These are phyloP conservation scores for Chloranthus sessilifolius DNA, from an alignment of 164 flowering plant species.

Conservation along the genomic window DNA sequence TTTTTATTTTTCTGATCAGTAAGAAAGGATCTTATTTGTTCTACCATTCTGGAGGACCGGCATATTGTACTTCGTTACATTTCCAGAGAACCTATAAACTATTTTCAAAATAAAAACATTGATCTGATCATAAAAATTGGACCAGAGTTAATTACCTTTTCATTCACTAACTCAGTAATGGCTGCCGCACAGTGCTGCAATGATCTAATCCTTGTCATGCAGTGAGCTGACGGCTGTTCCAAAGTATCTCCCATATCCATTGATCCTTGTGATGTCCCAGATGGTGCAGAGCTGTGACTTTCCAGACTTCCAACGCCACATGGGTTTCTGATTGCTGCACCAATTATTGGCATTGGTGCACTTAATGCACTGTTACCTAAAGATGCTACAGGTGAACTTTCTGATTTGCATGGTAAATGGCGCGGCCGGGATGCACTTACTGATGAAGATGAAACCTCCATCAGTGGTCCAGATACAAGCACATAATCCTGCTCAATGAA, in stretches of 20 bases:
- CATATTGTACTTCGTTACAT: too few species aligned
- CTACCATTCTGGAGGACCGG: too few species aligned
- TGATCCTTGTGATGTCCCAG: slow-evolving; percentile 76
- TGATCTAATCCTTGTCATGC: slow-evolving; percentile 70
- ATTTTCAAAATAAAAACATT: too few species aligned
- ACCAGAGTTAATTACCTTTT: slow-evolving; percentile 49
- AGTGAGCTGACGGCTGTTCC: slow-evolving; percentile 72
- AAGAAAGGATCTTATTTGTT: too few species aligned
- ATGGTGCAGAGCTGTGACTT: slow-evolving; percentile 70
- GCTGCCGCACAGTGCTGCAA: slow-evolving; percentile 77
- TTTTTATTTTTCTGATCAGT: too few species aligned
- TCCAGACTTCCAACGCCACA: slow-evolving; percentile 49
- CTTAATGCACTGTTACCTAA: slow-evolving; percentile 25
- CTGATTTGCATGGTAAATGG: slow-evolving; percentile 37
- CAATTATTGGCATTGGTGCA: slow-evolving; percentile 70
- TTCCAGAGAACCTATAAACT: too few species aligned
- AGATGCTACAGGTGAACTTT: slow-evolving; percentile 28
- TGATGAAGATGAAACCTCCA: slow-evolving; percentile 56
- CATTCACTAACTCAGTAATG: slow-evolving; percentile 65
- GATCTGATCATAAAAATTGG: too few species aligned
- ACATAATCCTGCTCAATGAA: slow-evolving; percentile 89
- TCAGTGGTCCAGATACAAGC: slow-evolving; percentile 72
- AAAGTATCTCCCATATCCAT: slow-evolving; percentile 52
- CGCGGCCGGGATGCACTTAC: slow-evolving; percentile 40
- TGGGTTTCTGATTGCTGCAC: slow-evolving; percentile 25